Evolutionary conservation across 805 yeast genomes (phyloP).

Genomic region (Spathaspora boniae): DNA sequence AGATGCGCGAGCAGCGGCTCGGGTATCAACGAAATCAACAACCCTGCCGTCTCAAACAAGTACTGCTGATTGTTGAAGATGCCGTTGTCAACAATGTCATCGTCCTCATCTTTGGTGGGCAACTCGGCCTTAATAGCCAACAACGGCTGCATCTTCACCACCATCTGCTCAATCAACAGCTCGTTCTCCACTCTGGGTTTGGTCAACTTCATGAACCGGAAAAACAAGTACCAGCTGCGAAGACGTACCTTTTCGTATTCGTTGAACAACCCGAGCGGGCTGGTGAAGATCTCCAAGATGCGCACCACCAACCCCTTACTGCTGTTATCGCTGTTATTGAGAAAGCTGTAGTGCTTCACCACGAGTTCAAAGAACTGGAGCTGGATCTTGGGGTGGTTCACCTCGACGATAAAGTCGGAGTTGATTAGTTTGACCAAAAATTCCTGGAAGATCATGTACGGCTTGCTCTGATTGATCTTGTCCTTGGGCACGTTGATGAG

Average conservation of each 20-base stretch:
- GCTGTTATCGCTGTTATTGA: slow-evolving; percentile 37
- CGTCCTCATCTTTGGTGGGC: slow-evolving; percentile 55
- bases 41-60: slow-evolving; percentile 82
- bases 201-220: slow-evolving; percentile 74
- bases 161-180: slow-evolving; percentile 47
- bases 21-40: slow-evolving; percentile 53
- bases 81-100: slow-evolving; percentile 43
- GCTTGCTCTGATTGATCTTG: slow-evolving; percentile 63
- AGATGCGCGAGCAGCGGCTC: slow-evolving; percentile 18
- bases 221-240: slow-evolving; percentile 88
- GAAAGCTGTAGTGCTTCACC: slow-evolving; percentile 70
- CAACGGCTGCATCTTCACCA: slow-evolving; percentile 59
- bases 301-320: slow-evolving; percentile 46
- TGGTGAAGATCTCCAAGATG: slow-evolving; percentile 72
- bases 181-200: slow-evolving; percentile 54
- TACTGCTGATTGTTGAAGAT: slow-evolving; percentile 76
- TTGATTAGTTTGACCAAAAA: slow-evolving; percentile 55
- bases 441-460: slow-evolving; percentile 58
- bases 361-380: slow-evolving; percentile 79
- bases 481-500: slow-evolving; percentile 66
- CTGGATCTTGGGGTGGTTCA: slow-evolving; percentile 81
- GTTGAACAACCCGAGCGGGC: slow-evolving; percentile 80
- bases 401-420: slow-evolving; percentile 40
- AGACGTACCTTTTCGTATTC: slow-evolving; percentile 67
- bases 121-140: slow-evolving; percentile 60